Percentiles rank a stretch among this genome's conserved stretches.
Evolutionary conservation across 805 yeast genomes (phyloP).

Genomic region (Candida easanensis): DNA sequence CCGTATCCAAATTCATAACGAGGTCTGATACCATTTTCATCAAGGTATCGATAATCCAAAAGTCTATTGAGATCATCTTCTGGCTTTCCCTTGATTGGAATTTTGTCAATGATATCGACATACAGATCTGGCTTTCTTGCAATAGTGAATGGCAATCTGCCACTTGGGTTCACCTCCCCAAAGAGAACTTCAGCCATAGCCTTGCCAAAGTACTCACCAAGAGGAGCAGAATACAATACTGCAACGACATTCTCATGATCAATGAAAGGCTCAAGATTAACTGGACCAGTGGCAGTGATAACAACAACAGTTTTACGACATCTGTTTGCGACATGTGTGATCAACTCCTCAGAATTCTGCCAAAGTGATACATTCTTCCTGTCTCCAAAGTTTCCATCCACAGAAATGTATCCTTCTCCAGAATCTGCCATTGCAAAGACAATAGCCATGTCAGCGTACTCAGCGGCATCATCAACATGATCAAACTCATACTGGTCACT

Average conservation of each 20-base stretch:
- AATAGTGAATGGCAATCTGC: constrained; percentile 60
- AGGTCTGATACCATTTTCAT: constrained; percentile 52
- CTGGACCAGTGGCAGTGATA: constrained; percentile 60
- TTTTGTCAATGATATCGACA: constrained; percentile 42
- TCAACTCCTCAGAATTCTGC: constrained; percentile 57
- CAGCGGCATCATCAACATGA: constrained; percentile 42
- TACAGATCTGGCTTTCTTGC: constrained; percentile 50
- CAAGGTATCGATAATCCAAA: constrained; percentile 58
- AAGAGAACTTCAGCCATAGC: constrained; percentile 57
- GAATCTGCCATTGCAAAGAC: constrained; percentile 54
- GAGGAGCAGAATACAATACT: constrained; percentile 52
- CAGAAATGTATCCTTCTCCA: constrained; percentile 58
- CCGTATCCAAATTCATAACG: constrained; percentile 64
- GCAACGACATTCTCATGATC: constrained; percentile 58
- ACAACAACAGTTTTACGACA: constrained; percentile 57
- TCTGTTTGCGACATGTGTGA: constrained; percentile 44
- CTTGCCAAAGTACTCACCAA: constrained; percentile 54
- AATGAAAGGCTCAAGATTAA: constrained; percentile 52
- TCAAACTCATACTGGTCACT: constrained; percentile 46
- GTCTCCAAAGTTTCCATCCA: constrained; percentile 60
- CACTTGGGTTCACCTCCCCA: constrained; percentile 63
- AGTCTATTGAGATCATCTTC: constrained; percentile 34
- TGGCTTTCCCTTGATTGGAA: constrained; percentile 34
- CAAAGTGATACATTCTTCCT: constrained; percentile 50
- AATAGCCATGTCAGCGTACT: constrained; percentile 48